Evolutionary conservation across 108 stramenopile species (phyloP).

Genomic region (Cyclostephanos tholiformis): DNA sequence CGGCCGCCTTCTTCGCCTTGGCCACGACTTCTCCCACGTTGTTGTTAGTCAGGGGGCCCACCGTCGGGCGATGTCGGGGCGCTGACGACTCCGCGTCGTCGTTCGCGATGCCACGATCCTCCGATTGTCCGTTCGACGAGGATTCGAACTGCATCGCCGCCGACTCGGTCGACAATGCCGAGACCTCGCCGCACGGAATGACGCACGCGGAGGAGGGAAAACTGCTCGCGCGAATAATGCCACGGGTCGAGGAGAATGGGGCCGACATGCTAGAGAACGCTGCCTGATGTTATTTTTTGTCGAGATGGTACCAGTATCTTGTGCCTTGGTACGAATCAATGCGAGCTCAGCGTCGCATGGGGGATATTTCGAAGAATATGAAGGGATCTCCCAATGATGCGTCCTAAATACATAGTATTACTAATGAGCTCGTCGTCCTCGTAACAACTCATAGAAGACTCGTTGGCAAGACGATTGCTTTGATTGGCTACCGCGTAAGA

Average conservation of each 20-base stretch:
- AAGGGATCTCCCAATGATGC: too few species aligned
- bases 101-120: too few species aligned
- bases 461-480: too few species aligned
- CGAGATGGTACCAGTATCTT: too few species aligned
- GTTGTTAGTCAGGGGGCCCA: neutral
- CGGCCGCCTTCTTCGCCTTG: slow-evolving; percentile 85
- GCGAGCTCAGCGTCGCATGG: too few species aligned
- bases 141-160: neutral
- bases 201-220: neutral
- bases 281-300: too few species aligned
- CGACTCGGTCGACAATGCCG: neutral
- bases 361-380: too few species aligned
- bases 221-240: neutral
- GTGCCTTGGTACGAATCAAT: too few species aligned
- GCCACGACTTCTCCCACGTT: slow-evolving; percentile 61
- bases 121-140: neutral
- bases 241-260: neutral
- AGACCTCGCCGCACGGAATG: neutral
- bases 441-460: too few species aligned
- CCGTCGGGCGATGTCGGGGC: neutral
- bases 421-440: too few species aligned
- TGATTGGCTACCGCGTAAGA: too few species aligned
- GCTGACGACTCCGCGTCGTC: neutral
- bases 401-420: too few species aligned
- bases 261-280: neutral